Conservation (phyloP, 2,329 filamentous ascomycete species). For the Coniella lustricola region DNA sequence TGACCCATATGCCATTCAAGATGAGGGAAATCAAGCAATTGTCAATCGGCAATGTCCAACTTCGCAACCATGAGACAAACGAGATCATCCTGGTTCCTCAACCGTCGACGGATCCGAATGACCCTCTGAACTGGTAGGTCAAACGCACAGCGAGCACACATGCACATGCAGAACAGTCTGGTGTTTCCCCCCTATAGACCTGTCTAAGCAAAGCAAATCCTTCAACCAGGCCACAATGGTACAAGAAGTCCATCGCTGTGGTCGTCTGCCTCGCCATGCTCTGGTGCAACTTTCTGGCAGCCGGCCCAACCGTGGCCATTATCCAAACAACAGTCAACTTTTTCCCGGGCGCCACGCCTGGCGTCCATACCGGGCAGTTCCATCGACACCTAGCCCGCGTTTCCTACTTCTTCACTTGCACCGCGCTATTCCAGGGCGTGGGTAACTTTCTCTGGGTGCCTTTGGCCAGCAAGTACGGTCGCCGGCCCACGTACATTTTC, state of each 20-base stretch:
- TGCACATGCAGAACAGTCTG: too few relatives aligned
- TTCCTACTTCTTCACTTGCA: constrained; percentile 47
- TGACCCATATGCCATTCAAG: constrained; percentile 9
- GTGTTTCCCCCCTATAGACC: constrained; percentile 12
- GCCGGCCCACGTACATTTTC: constrained; percentile 35
- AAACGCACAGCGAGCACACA: neutral
- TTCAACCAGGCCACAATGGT: constrained; percentile 33
- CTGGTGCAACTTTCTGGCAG: constrained; percentile 50
- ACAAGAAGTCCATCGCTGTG: constrained; percentile 42
- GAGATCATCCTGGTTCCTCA: constrained; percentile 45
- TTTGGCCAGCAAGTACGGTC: constrained; percentile 37
- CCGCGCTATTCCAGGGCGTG: constrained; percentile 41
- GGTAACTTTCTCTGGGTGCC: constrained; percentile 42
- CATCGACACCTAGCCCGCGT: constrained; percentile 33
- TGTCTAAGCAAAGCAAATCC: constrained; percentile 6
- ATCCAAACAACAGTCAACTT: constrained; percentile 39
- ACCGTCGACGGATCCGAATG: constrained; percentile 42
- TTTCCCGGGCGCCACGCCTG: constrained; percentile 31
- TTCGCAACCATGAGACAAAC: constrained; percentile 35
- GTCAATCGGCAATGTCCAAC: constrained; percentile 35
- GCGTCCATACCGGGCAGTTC: constrained; percentile 21
- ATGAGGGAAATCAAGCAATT: constrained; percentile 17
- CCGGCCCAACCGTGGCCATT: constrained; percentile 47
- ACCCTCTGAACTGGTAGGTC: constrained; percentile 45
- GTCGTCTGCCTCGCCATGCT: constrained; percentile 47